phyloP scores from a whole-genome alignment of 768 basidiomycete genomes.

The Boletus coccyginus region DNA sequence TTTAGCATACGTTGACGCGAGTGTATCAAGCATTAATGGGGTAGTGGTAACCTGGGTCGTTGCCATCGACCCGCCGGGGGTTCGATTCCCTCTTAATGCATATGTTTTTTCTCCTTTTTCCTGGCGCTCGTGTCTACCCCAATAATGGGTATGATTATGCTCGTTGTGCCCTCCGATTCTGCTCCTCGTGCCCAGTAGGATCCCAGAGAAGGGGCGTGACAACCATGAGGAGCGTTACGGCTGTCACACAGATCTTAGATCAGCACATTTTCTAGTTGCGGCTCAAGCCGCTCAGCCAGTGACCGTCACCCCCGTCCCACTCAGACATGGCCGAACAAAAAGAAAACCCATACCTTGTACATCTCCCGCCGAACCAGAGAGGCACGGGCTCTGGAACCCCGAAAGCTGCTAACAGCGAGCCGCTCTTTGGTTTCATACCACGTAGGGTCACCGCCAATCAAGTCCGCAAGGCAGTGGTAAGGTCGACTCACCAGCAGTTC shows the following conservation, averaged over 20 bases:
- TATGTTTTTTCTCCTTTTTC: background rate
- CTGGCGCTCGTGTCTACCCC: background rate
- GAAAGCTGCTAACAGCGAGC: conserved; percentile 42
- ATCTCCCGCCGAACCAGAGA: conserved; percentile 36
- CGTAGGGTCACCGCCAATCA: conserved; percentile 64
- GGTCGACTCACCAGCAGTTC: conserved; percentile 19
- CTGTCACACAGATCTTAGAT: conserved; percentile 7
- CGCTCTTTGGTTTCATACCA: conserved; percentile 72
- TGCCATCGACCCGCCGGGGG: conserved; percentile 83
- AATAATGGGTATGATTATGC: background rate
- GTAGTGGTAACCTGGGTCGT: conserved; percentile 69
- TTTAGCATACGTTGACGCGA: no score
- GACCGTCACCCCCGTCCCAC: no score
- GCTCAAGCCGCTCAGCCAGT: no score
- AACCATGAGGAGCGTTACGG: background rate
- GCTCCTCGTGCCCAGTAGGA: no score
- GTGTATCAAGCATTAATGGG: conserved; percentile 37
- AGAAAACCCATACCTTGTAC: conserved; percentile 58
- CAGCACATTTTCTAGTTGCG: conserved; percentile 13
- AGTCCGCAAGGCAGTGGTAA: conserved; percentile 69
- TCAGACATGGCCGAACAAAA: conserved; percentile 13
- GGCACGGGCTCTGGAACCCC: conserved; percentile 6
- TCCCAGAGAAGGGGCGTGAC: background rate
- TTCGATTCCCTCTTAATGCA: conserved; percentile 60
- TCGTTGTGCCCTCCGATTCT: no score